phyloP scores from a whole-genome alignment of 1,284 basidiomycete genomes.

The Rhodotorula sp. region DNA sequence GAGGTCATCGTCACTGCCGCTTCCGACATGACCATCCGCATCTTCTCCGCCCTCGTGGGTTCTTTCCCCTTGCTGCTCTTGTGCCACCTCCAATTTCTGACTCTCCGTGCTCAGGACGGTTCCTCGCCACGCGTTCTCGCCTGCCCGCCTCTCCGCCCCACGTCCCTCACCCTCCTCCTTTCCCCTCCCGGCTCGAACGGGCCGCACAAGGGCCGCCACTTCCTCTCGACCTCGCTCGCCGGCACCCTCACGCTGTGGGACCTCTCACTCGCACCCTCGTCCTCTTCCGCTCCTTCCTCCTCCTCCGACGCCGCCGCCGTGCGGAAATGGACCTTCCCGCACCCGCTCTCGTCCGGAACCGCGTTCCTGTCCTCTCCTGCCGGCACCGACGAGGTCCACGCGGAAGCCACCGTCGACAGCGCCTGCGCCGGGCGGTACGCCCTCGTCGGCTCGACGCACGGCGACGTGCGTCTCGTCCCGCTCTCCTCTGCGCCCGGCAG shows the following conservation, averaged over 20 bases:
- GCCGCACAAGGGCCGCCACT: constrained; percentile 32
- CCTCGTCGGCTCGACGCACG: constrained; percentile 27
- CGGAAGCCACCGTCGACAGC: background rate
- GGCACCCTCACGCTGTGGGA: constrained; percentile 50
- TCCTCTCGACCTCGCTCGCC: constrained; percentile 54
- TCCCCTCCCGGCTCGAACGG: constrained; percentile 6
- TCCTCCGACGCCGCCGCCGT: background rate
- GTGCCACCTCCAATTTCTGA: too few species aligned
- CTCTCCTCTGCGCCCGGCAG: background rate
- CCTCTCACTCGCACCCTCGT: constrained; percentile 11
- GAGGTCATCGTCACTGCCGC: constrained; percentile 54
- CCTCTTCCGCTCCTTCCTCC: background rate
- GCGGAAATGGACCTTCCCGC: constrained; percentile 21
- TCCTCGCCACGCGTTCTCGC: constrained; percentile 54
- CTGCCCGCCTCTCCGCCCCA: background rate
- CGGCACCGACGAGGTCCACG: background rate
- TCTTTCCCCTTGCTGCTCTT: background rate
- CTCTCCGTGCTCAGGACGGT: constrained; percentile 53
- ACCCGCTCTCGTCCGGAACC: constrained; percentile 16
- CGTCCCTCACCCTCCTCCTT: constrained; percentile 26
- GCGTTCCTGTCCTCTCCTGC: constrained; percentile 1
- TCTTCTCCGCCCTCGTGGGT: constrained; percentile 51
- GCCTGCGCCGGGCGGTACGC: constrained; percentile 5
- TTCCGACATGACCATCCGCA: constrained; percentile 52
- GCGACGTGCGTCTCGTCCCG: constrained; percentile 8